These are phyloP conservation scores for Knufia petricola DNA, from an alignment of 2,329 filamentous ascomycete genomes.

Conservation along the genomic window DNA sequence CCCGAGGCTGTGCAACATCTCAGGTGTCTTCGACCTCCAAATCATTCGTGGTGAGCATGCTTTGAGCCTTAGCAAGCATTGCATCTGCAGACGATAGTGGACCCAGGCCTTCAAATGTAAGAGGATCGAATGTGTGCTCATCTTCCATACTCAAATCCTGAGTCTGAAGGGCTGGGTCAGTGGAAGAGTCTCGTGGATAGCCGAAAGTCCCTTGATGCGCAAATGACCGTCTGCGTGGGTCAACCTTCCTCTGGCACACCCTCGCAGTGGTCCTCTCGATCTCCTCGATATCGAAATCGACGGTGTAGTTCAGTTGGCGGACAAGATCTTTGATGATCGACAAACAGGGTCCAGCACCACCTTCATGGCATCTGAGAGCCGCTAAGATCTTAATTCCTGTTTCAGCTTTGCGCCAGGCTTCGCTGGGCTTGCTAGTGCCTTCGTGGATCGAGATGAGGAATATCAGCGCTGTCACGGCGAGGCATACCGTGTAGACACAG, in stretches of 20 bases:
- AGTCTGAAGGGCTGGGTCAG: not conserved
- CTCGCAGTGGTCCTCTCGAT: conserved; percentile 14
- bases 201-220: not conserved
- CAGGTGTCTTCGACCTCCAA: not conserved
- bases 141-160: not conserved
- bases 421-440: conserved; percentile 19
- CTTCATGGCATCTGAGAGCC: conserved; percentile 14
- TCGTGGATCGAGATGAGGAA: conserved; percentile 20
- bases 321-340: conserved; percentile 18
- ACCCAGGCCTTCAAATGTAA: not conserved
- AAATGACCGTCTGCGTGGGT: not conserved
- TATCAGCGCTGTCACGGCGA: conserved; percentile 17
- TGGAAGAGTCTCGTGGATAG: not conserved
- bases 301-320: conserved; percentile 18
- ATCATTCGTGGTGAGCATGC: not conserved
- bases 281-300: conserved; percentile 19
- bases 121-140: not conserved
- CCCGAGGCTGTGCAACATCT: no score
- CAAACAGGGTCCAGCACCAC: conserved; percentile 14
- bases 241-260: conserved; percentile 7
- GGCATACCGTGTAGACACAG: conserved; percentile 18
- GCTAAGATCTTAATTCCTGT: conserved; percentile 16
- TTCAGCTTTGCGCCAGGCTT: conserved; percentile 19
- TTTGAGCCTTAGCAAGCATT: not conserved
- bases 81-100: not conserved